Evolutionary conservation across 805 yeast species (phyloP), one percentile per base, ranked within the genome.

Genomic region (Cyberlindnera galapagoensis): DNA sequence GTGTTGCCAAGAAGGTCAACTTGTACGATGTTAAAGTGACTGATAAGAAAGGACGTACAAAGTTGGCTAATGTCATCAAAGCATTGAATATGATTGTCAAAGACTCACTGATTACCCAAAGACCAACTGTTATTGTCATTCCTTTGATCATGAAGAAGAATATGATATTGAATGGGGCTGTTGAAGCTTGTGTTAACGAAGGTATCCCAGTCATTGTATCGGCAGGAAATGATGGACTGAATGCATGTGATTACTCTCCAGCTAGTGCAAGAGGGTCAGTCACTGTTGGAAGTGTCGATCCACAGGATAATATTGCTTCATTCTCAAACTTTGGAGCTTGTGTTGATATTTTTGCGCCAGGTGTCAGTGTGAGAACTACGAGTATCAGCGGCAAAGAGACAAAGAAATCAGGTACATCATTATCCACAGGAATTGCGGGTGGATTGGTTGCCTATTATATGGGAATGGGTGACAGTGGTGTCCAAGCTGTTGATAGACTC

Each of bases 221-320:
- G 1, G 76, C 76, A 3, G 78, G 77, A 6, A 72, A 71, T 44
- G 62, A 57, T 22, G 58, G 56, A 24, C 46, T 43, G 12, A 58
- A 58, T 31, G 71, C 76, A 2, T 71, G 76, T 43, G 40, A 49
- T 5, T 59, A 48, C 28, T 66, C 74, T 14, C 76, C 77, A 4
- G 63, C 69, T 4, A 60, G 71, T 24, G 65, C 72, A 3, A 63
- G 59, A 6, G 66, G 67, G 21, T 82, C 85, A 0, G 69, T 86
- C 9, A 77, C 95, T 0, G 94, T 88, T 4, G 97, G 96, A 1
- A 90, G 96, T 3, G 73, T 85, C 29, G 88, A 87, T 49, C 90
- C 79, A 49, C 54, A 68, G n/a, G 52, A 85, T 47, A 49, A 65
- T 3, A 66, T 87, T 25, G 90, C 59, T 3, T 12, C 40, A 1